Evolutionary conservation across 1,284 basidiomycete species (phyloP).

Genomic region (Volvariella surrecta): DNA sequence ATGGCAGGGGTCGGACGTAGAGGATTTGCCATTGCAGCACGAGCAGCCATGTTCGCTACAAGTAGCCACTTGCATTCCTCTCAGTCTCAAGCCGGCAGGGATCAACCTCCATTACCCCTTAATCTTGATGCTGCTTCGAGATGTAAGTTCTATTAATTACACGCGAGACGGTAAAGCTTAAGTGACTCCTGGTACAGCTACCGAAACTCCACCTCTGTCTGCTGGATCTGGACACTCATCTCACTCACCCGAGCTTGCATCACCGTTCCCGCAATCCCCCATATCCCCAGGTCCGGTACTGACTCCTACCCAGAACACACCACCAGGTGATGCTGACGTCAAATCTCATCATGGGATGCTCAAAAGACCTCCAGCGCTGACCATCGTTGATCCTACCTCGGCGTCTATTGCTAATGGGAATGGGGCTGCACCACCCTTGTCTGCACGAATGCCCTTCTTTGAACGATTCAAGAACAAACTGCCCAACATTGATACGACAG

Average conservation of each 20-base stretch:
- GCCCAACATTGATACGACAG: slow-evolving; percentile 14
- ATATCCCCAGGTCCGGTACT: slow-evolving; percentile 15
- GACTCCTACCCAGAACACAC: slow-evolving; percentile 4
- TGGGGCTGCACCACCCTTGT: not conserved
- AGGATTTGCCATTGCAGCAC: slow-evolving; percentile 75
- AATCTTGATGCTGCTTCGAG: slow-evolving; percentile 38
- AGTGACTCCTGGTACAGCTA: slow-evolving; percentile 14
- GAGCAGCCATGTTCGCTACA: slow-evolving; percentile 52
- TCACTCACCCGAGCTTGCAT: slow-evolving; percentile 34
- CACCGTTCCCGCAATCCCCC: slow-evolving; percentile 32
- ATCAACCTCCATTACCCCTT: slow-evolving; percentile 41
- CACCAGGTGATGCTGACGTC: slow-evolving; percentile 3
- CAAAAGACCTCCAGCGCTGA: not conserved
- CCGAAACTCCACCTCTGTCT: slow-evolving; percentile 31
- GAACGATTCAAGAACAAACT: slow-evolving; percentile 28
- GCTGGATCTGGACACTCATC: slow-evolving; percentile 32
- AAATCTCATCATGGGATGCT: too few relatives aligned
- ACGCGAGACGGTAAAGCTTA: too few relatives aligned
- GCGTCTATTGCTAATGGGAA: not conserved
- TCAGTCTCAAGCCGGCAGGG: slow-evolving; percentile 14
- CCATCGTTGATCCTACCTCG: not conserved
- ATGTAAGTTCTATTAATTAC: slow-evolving; percentile 23
- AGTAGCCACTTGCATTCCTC: slow-evolving; percentile 11
- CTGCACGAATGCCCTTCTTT: slow-evolving; percentile 30
- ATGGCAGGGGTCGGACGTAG: slow-evolving; percentile 87